Evolutionary conservation across 2,329 filamentous ascomycete species (phyloP), one percentile per base, ranked within the genome.

Genomic region (Stemphylium beticola): DNA sequence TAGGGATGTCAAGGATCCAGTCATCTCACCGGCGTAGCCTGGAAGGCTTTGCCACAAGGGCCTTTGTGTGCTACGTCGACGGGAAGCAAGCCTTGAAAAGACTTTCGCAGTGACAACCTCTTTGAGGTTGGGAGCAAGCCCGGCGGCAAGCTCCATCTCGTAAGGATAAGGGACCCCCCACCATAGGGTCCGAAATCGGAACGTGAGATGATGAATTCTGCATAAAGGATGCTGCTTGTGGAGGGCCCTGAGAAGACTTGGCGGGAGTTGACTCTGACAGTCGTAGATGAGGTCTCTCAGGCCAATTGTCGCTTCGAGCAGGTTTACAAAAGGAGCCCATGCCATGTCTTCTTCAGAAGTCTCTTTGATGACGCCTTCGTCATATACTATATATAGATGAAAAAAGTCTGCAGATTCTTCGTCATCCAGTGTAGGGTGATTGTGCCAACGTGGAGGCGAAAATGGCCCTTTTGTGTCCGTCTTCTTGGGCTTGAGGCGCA

Each of bases 71-170:
- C n/a, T 18, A 36, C n/a, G 33, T 36, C 33, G 2, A 36, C 12
- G 6, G 17, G 6, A 36, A 36, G 14, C 14, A 36, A n/a, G 33
- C 14, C n/a, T 12, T 36, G 33, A n/a, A 36, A 36, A n/a, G 10
- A 6, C 6, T n/a, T 39, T 22, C 37, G 60, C 31, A 47, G 59
- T 39, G 14, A 17, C 49, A 22, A 65, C 47, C 26, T 65, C 57
- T 49, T 63, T 62, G 24, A 65, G 62, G 26, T 61, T 64, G 14
- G 64, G 61, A 48, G 62, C 64, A 55, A 65, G 57, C 29, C 59
- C 55, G 52, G 59, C 49, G 46, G 62, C 62, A 49, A 67, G 55
- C 36, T 60, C 55, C 57, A 65, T 64, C 50, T 67, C 62, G 41
- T 64, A 65, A 24, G 58, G 55, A 55, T 64, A 57, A 45, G 57